phyloP scores from a whole-genome alignment of 2,329 filamentous ascomycete species.

The Rutstroemia sp. region DNA sequence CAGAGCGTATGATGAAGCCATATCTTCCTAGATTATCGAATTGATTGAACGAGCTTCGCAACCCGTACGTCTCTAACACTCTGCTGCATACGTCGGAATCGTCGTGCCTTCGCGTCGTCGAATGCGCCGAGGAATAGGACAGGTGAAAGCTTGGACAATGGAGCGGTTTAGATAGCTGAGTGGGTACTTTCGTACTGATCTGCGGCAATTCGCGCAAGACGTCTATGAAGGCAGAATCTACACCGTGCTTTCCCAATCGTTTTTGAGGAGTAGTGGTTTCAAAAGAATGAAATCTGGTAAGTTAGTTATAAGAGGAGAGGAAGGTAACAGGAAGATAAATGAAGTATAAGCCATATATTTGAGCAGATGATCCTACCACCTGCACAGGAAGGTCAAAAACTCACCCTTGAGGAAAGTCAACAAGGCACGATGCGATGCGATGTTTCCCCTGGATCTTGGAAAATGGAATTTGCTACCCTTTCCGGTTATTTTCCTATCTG shows the following conservation, averaged over 20 bases:
- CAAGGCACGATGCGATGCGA: background rate
- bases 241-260: too few relatives aligned
- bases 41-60: slow-evolving; percentile 16
- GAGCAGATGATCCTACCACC: too few relatives aligned
- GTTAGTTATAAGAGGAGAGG: background rate
- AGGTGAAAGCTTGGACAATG: slow-evolving; percentile 1
- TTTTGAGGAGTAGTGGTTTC: too few relatives aligned
- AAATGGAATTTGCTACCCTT: background rate
- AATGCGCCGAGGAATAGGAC: background rate
- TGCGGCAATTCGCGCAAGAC: background rate
- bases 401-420: too few relatives aligned
- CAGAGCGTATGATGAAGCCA: slow-evolving; percentile 31
- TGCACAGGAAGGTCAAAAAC: too few relatives aligned
- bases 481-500: background rate
- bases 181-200: background rate
- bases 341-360: too few relatives aligned
- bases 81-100: background rate
- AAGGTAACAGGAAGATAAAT: background rate
- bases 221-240: too few relatives aligned
- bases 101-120: background rate
- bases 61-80: slow-evolving; percentile 9
- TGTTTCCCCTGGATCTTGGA: too few relatives aligned
- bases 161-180: background rate
- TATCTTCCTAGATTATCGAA: slow-evolving; percentile 13
- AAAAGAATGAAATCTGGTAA: too few relatives aligned